Evolutionary conservation across 768 basidiomycete genomes (phyloP), one percentile per base, ranked within the genome.

Genomic region (Tricholoma sp.): DNA sequence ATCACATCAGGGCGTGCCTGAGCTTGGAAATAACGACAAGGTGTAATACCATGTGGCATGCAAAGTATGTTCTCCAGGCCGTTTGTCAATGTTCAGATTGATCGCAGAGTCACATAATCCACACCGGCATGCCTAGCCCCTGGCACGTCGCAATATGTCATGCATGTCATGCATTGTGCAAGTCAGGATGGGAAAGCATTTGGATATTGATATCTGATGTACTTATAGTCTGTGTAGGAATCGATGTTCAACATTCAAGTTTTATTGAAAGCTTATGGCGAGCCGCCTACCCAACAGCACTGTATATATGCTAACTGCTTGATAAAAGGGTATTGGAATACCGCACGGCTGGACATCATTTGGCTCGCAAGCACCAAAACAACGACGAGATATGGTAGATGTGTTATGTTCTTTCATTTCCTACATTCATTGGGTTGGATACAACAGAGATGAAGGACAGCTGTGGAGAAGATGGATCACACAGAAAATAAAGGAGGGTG

Each of bases 361-460:
- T 1, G 16, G 14, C 35, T 37, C 6, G 16, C 35, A 43, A 24
- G 45, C 21, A 46, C 24, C 24, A 27, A 27, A 27, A 27, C 11
- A 27, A 27, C 11, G 10, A 18, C 46, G 7, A 50, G 18, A 50
- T 14, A 47, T 9, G 1, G n/a, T 29, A 50, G 47, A 29, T 29
- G 24, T 6, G 27, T 50, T 29, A n/a, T 50, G 52, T 45, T 32
- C 35, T 64, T 62, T 57, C 61, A 58, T 59, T 60, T 66, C 65
- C 61, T 66, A 63, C 65, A 60, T 63, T 60, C 59, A 61, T 60
- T 61, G 55, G 59, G 57, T 61, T 31, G 60, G 55, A 55, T 64
- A 66, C 65, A 64, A 62, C 62, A 63, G 45, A 61, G 57, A 64
- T 37, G 61, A 62, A 59, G 55, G 56, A 60, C 56, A 49, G 50